phyloP scores from a whole-genome alignment of 1,284 basidiomycete genomes.

The Tilletia indica region DNA sequence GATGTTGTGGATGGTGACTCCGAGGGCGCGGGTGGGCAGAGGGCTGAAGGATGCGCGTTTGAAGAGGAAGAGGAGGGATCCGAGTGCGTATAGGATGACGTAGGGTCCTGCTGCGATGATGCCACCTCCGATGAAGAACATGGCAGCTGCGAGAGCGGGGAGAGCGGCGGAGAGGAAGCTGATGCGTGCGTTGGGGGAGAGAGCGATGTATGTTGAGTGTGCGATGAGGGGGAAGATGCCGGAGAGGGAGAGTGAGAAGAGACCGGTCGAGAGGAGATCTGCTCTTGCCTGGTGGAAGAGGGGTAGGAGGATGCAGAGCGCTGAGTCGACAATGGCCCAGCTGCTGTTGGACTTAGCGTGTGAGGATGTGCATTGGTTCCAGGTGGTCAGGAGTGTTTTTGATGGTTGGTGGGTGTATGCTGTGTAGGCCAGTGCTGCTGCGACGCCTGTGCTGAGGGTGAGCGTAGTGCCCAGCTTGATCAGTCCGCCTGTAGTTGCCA shows the following conservation, averaged over 20 bases:
- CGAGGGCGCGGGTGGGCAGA: constrained; percentile 1
- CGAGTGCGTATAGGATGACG: not conserved
- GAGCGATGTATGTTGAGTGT: constrained; percentile 6
- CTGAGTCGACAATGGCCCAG: not conserved
- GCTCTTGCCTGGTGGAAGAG: not conserved
- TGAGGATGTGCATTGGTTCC: not conserved
- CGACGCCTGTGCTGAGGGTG: not conserved
- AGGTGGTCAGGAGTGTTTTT: not conserved
- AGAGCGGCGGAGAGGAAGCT: constrained; percentile 5
- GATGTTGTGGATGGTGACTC: constrained; percentile 2
- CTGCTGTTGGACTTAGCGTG: not conserved
- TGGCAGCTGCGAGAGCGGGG: not conserved
- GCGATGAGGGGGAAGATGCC: constrained; percentile 4
- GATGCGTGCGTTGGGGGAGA: constrained; percentile 10
- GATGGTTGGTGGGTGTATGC: constrained; percentile 8
- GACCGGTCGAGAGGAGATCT: constrained; percentile 1
- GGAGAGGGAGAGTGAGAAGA: constrained; percentile 14
- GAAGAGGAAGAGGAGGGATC: constrained; percentile 8
- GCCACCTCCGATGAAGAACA: constrained; percentile 7
- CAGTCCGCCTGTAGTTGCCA: not conserved
- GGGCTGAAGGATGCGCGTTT: not conserved
- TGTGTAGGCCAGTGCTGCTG: not conserved
- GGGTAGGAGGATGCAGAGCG: constrained; percentile 6
- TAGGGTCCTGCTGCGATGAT: not conserved
- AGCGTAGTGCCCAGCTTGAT: not conserved